These are phyloP conservation scores for Psilocybe subaeruginosa DNA, from an alignment of 768 basidiomycete genomes.

Conservation along the genomic window DNA sequence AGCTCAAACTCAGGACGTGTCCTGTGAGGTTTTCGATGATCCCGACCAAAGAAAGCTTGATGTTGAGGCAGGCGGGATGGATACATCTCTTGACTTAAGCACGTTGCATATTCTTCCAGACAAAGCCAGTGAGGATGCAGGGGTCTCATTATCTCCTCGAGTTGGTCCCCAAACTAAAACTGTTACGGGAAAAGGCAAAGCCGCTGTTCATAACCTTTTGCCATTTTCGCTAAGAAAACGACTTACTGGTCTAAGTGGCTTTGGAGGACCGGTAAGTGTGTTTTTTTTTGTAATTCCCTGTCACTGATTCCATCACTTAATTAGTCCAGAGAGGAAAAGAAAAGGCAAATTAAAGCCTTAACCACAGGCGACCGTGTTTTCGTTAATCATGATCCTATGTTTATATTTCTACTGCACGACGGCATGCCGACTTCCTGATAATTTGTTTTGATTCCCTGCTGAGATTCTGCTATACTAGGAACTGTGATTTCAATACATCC, in stretches of 20 bases:
- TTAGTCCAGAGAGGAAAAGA: slow-evolving; percentile 24
- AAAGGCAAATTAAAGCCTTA: slow-evolving; percentile 28
- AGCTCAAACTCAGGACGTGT: not conserved
- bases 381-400: slow-evolving; percentile 61
- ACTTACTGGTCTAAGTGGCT: slow-evolving; percentile 28
- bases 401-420: slow-evolving; percentile 65
- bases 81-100: not conserved
- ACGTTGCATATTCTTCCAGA: not conserved
- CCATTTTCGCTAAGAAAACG: slow-evolving; percentile 19
- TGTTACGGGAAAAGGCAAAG: not conserved
- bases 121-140: not conserved
- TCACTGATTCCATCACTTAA: not conserved
- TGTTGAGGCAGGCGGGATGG: slow-evolving; percentile 12
- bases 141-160: not conserved
- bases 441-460: not conserved
- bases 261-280: slow-evolving; percentile 24
- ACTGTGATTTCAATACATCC: slow-evolving; percentile 64
- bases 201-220: not conserved
- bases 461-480: slow-evolving; percentile 28
- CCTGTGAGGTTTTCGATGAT: not conserved
- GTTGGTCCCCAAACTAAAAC: not conserved
- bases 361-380: slow-evolving; percentile 56
- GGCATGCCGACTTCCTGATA: slow-evolving; percentile 30
- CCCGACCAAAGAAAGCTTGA: not conserved
- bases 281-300: not conserved